Conservation (phyloP, 176 grass and related monocot species). For the Zea mays region Zm-B73-REFERENCE-NAM-5.0 NC_050103.1:120261501-120262000, state of each 20-base stretch:
- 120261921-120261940: no score
- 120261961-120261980: no score
- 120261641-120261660: constrained; percentile 43
- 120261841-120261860: no score
- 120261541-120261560: constrained; percentile 28
- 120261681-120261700: constrained; percentile 51
- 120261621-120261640: constrained; percentile 37
- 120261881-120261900: no score
- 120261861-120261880: no score
- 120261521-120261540: neutral
- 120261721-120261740: constrained; percentile 9
- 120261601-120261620: neutral
- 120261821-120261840: no score
- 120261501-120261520: no score
- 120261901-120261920: no score
- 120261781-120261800: neutral
- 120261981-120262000: no score
- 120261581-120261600: neutral
- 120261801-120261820: neutral
- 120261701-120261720: constrained; percentile 12
- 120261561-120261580: constrained; percentile 15
- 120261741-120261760: constrained; percentile 37
- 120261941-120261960: no score
- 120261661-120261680: constrained; percentile 48
- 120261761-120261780: neutral